phyloP scores from a whole-genome alignment of 2,329 filamentous ascomycete genomes.

The Calycina herbarum region DNA sequence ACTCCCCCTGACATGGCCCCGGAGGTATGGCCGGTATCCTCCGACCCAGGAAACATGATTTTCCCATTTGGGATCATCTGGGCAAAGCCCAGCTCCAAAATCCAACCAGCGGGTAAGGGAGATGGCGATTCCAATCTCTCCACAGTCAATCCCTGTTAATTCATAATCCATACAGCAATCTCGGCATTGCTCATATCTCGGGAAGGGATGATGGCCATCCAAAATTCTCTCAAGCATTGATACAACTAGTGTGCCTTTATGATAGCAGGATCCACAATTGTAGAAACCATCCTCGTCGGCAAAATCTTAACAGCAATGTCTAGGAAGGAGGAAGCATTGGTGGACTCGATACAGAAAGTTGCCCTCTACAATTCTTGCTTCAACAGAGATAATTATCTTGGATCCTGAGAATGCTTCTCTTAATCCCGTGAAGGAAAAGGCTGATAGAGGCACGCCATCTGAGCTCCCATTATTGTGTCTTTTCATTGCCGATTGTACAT shows the following conservation, averaged over 20 bases:
- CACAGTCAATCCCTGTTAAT: neutral
- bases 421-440: neutral
- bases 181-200: neutral
- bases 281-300: neutral
- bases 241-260: neutral
- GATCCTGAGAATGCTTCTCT: neutral
- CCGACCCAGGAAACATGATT: no score
- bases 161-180: constrained; percentile 3
- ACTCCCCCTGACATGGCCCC: neutral
- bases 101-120: neutral
- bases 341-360: neutral
- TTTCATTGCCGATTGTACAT: neutral
- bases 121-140: neutral
- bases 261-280: neutral
- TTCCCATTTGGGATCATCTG: neutral
- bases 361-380: neutral
- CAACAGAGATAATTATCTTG: neutral
- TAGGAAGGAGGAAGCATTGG: neutral
- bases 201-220: neutral
- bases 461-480: neutral
- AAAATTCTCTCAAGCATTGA: neutral
- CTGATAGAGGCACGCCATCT: neutral
- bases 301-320: neutral
- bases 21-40: neutral
- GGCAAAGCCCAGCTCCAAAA: neutral